Evolutionary conservation across 1,284 basidiomycete genomes (phyloP), one percentile per base, ranked within the genome.

Genomic region (Trichosporon coremiiforme): DNA sequence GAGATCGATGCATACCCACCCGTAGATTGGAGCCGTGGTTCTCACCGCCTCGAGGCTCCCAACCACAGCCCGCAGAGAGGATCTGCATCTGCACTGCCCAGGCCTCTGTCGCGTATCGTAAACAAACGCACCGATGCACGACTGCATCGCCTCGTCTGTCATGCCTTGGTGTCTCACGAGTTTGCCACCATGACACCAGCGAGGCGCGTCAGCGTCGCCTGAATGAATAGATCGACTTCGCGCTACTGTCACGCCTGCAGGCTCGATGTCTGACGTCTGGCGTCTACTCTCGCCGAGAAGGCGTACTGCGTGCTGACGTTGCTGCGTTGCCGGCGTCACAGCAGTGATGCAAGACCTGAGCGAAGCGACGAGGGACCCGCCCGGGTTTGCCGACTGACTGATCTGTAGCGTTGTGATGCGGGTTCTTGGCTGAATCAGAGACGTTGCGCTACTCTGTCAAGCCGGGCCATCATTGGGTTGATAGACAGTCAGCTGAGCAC

Each of bases 401-500:
- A n/a, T n/a, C n/a, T n/a, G n/a, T n/a, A n/a, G n/a, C n/a, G n/a
- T n/a, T n/a, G n/a, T n/a, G n/a, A n/a, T n/a, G n/a, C n/a, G n/a
- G n/a, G n/a, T n/a, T 45, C 41, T 45, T 45, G 41, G 41, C 41
- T 25, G 53, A 29, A 55, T 55, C 53, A 31, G 53, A 55, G 53
- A 55, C 53, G 22, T 2, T n/a, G n/a, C n/a, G n/a, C n/a, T n/a
- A n/a, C n/a, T n/a, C n/a, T n/a, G 33, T 4, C 33, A 8, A 33
- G 33, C 33, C 33, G 33, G 33, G 33, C 33, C 50, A 20, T 53
- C 20, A 10, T 7, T n/a, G 47, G 17, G 47, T 22, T 20, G 47
- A 53, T 20, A 22, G 57, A n/a, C 57, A 20, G 57, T 60, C 57
- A 60, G 57, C 57, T 60, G 57, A 60, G 57, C 57, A 60, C 17